Percentiles rank a stretch among this genome's conserved stretches.
Evolutionary conservation across 2,329 filamentous ascomycete genomes (phyloP).

Genomic region (Cladosporium sp.): DNA sequence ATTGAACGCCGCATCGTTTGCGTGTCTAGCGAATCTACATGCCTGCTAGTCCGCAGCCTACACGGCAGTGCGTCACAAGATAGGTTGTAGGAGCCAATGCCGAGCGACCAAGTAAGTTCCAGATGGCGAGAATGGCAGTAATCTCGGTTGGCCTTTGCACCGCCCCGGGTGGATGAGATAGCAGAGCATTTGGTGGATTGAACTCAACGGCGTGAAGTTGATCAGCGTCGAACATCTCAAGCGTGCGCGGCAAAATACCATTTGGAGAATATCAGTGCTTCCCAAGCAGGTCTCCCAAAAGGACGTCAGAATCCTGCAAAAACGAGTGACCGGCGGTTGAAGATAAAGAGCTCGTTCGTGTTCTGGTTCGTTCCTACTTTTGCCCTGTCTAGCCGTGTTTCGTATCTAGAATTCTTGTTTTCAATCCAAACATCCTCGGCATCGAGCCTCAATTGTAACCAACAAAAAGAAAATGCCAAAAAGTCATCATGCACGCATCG

Average conservation of each 20-base stretch:
- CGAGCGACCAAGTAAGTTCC: background rate
- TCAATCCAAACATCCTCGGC: background rate
- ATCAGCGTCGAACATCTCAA: no score
- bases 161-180: no score
- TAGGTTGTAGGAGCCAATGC: background rate
- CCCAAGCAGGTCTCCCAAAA: no score
- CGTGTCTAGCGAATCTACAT: no score
- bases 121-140: no score
- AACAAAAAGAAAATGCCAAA: background rate
- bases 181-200: no score
- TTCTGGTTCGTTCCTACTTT: background rate
- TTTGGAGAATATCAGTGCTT: no score
- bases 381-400: background rate
- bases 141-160: no score
- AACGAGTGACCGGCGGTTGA: background rate
- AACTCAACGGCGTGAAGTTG: no score
- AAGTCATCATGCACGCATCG: background rate
- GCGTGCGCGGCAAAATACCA: no score
- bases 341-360: background rate
- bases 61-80: background rate
- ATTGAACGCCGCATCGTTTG: no score
- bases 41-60: background rate
- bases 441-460: background rate
- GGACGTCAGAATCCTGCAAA: background rate
- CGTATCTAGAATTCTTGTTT: background rate